Conservation (phyloP, 352 stramenopile species). For the Pythium insidiosum region DNA sequence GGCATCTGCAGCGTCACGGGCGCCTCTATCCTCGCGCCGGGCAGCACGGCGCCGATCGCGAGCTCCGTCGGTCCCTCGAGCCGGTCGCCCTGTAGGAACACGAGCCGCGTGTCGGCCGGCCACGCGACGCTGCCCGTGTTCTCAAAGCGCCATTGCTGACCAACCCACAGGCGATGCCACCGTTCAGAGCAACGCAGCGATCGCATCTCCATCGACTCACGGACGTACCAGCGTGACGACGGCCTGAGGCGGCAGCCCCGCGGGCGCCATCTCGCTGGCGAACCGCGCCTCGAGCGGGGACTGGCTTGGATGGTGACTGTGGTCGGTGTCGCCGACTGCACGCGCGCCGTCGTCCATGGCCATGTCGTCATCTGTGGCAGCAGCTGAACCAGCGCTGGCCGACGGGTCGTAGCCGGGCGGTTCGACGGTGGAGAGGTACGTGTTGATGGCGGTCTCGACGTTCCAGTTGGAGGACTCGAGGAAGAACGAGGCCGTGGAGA, state of each 20-base stretch:
- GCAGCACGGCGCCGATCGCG: conserved; percentile 23
- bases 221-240: conserved; percentile 49
- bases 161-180: too few relatives aligned
- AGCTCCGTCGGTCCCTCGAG: conserved; percentile 55
- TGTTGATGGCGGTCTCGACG: conserved; percentile 78
- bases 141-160: conserved; percentile 79
- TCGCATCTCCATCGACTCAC: not conserved
- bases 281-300: conserved; percentile 42
- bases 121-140: conserved; percentile 50
- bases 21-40: conserved; percentile 55
- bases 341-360: conserved; percentile 48
- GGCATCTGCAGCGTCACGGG: conserved; percentile 50
- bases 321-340: conserved; percentile 1
- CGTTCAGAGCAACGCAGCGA: too few relatives aligned
- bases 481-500: conserved; percentile 70
- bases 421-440: conserved; percentile 69
- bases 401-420: conserved; percentile 19
- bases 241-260: conserved; percentile 39
- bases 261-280: conserved; percentile 54
- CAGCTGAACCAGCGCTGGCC: not conserved
- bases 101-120: conserved; percentile 44
- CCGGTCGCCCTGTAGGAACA: conserved; percentile 59
- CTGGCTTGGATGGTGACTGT: conserved; percentile 4
- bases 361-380: conserved; percentile 21
- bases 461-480: conserved; percentile 87